Conservation (phyloP, 1,284 basidiomycete species). For the Flammula alnicola region DNA sequence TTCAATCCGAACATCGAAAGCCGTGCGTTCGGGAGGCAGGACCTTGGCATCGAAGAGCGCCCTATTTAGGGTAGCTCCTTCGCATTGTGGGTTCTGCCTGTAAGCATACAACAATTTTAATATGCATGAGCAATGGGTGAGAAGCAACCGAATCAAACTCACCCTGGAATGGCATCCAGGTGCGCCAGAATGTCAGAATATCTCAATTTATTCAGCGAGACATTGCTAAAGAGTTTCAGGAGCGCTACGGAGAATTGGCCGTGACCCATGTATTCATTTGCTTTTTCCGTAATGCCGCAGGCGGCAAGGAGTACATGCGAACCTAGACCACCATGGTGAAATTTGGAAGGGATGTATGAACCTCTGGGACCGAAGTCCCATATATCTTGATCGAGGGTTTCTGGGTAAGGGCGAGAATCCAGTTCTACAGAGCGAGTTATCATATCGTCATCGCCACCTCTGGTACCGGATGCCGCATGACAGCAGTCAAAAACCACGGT, state of each 20-base stretch:
- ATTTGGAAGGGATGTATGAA: neutral
- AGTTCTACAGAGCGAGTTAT: constrained; percentile 5
- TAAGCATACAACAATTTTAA: neutral
- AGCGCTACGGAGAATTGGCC: constrained; percentile 16
- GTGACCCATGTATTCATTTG: constrained; percentile 5
- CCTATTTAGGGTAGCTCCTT: constrained; percentile 12
- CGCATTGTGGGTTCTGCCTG: constrained; percentile 16
- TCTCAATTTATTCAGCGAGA: constrained; percentile 5
- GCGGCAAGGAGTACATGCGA: constrained; percentile 20
- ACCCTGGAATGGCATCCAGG: constrained; percentile 15
- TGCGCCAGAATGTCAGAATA: constrained; percentile 8
- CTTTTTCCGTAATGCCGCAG: constrained; percentile 7
- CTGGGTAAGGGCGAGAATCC: neutral
- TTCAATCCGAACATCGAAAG: neutral
- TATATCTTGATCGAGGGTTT: constrained; percentile 5
- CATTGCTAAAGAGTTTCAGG: constrained; percentile 6
- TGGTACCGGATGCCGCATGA: constrained; percentile 14
- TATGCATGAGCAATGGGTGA: neutral
- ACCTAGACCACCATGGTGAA: neutral
- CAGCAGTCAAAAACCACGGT: constrained; percentile 21
- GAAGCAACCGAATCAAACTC: neutral
- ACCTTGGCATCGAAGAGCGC: constrained; percentile 11
- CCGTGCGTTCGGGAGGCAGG: neutral
- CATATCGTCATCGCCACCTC: neutral
- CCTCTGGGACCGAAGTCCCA: constrained; percentile 2